Base-by-base conservation (phyloP, 306 rosid species). In the Trifolium repens region DNA sequence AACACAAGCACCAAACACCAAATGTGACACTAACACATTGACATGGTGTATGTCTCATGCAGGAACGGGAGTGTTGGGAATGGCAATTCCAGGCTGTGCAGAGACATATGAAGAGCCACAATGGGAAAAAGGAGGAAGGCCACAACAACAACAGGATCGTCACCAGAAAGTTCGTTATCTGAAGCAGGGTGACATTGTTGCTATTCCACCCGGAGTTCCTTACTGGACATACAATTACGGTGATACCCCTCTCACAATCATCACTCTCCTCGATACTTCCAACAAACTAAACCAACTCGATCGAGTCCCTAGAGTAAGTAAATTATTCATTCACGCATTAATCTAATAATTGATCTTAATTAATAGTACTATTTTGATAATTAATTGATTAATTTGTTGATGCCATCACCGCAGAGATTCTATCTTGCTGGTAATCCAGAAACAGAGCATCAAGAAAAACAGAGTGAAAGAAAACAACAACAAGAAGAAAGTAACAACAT, bases 401-500 rank as follows among this genome's bases (percentile, higher is more conserved):
- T 40, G 34, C 40, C 7, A 0, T 7, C 4, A 4, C 1, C 7
- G 75, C 16, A 80, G 84, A 75, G 80, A 75, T 80, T 80, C 32
- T 80, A 80, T 42, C 71, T 75, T 39, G 84, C 77, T 61, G 80
- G 84, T 2, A 69, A 69, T 9, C 80, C 84, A 50, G 43, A 69
- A 50, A 26, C 34, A 15, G 75, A 67, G 55, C 78, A 72, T 26
- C 1, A 7, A 1, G 1, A 2, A 24, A 78, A 39, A 6, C 47
- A 12, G 43, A 19, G 49, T 46, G 73, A 7, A 27, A 34, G 39
- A 30, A 43, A 24, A 4, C 32, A 7, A 5, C 5, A 42, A 8
- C 16, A 62, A 5, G 34, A 34, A 39, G 75, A 24, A n/a, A 59
- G 9, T 8, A 42, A 53, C 4, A 81, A 81, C 52, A 8, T 75